phyloP scores from a whole-genome alignment of 1,284 basidiomycete genomes.

The Ceratobasidium sp. region DNA sequence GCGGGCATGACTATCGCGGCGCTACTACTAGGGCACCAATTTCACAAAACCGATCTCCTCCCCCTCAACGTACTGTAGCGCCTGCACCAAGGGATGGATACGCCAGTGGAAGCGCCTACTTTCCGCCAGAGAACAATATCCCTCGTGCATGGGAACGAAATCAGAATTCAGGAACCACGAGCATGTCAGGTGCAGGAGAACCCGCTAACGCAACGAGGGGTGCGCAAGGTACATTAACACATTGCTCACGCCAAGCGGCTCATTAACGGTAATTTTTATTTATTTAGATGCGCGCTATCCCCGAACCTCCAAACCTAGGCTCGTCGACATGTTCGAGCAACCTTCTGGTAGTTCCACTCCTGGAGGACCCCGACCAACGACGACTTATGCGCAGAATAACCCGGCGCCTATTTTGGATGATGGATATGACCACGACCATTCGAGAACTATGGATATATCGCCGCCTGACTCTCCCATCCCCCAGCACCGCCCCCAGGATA shows the following conservation, averaged over 20 bases:
- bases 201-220: background rate
- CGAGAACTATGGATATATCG: background rate
- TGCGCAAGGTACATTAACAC: background rate
- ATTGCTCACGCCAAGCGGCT: too few species aligned
- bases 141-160: background rate
- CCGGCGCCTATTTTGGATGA: background rate
- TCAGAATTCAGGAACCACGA: too few species aligned
- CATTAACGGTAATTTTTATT: too few species aligned
- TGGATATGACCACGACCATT: slow-evolving; percentile 1
- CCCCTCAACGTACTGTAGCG: background rate
- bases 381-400: background rate
- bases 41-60: background rate
- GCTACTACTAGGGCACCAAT: too few species aligned
- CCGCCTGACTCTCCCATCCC: background rate
- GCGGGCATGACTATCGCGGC: background rate
- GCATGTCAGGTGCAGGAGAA: background rate
- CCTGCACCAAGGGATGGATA: background rate
- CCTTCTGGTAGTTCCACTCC: background rate
- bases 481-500: background rate
- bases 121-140: background rate
- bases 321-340: background rate
- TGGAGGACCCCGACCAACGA: too few species aligned
- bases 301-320: background rate
- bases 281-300: background rate
- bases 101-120: background rate